Base-by-base conservation (phyloP, 192 early-diverging fungal species). In the Backusella australiensis region DNA sequence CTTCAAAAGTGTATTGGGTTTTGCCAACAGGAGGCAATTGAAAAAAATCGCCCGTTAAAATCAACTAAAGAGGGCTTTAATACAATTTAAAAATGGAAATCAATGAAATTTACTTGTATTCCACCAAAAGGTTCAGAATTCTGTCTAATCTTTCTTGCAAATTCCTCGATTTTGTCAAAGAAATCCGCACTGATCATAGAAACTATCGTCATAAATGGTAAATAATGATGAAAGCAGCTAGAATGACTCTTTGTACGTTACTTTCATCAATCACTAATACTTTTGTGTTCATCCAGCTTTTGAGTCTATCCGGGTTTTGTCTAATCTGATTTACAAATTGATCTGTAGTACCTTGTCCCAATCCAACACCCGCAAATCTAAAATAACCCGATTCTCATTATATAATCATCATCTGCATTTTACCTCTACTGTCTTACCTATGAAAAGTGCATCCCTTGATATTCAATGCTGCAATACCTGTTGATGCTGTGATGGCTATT, bases 391-490 rank as follows among this genome's bases (percentile, higher is more conserved):
- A 34, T 38, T 39, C 8, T 39, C 38, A 44, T 44, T 44, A 44
- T 44, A 34, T 53, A 23, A 17, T 34, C 19, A 23, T 56, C 14
- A 52, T n/a, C 3, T 21, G 36, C 19, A 26, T 21, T 26, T 6
- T 42, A 29, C 7, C 7, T 29, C 1, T 14, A 4, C 2, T n/a
- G 0, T 38, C 11, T 29, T 69, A 76, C 75, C 75, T 76, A 38
- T 94, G 91, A 44, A 94, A 80, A 2, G 92, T 94, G 32, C 82
- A 86, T 8, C 92, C 93, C 38, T 86, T 83, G 53, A 94, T 89
- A 66, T 94, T 89, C 59, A 90, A 88, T 23, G 93, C 93, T 6
- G 93, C 93, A 72, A 93, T 91, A 12, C 93, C 92, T 8, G 93
- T 94, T 7, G 92, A 88, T 4, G 93, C 92, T 6, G 89, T 91